These are phyloP conservation scores for Pisolithus orientalis DNA, from an alignment of 768 basidiomycete species.

Conservation along the genomic window DNA sequence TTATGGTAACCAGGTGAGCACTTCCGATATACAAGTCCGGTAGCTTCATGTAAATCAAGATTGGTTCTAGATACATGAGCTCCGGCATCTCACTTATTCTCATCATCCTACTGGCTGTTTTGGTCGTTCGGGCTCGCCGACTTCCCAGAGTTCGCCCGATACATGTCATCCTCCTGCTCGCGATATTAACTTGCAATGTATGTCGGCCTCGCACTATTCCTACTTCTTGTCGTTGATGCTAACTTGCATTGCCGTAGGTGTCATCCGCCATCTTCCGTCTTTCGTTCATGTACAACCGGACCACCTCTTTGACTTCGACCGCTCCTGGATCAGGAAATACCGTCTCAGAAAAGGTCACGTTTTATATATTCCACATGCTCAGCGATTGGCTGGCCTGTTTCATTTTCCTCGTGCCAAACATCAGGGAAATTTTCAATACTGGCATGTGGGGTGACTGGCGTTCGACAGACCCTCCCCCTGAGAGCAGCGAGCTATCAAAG, in stretches of 20 bases:
- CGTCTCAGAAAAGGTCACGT: slow-evolving; percentile 29
- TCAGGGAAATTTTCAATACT: slow-evolving; percentile 22
- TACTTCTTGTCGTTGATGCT: neutral
- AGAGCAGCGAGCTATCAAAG: neutral
- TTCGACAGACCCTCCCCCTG: slow-evolving; percentile 1
- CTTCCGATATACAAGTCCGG: too few species aligned
- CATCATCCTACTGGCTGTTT: slow-evolving; percentile 12
- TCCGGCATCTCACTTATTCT: slow-evolving; percentile 17
- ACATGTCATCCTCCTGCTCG: slow-evolving; percentile 14
- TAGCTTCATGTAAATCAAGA: too few species aligned
- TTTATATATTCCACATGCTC: slow-evolving; percentile 41
- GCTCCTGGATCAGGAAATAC: slow-evolving; percentile 30
- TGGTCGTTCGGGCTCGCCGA: slow-evolving; percentile 20
- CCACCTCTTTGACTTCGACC: slow-evolving; percentile 27
- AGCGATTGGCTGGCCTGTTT: slow-evolving; percentile 36
- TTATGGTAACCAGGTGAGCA: slow-evolving; percentile 10
- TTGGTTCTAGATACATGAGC: slow-evolving; percentile 23
- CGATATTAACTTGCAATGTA: slow-evolving; percentile 25
- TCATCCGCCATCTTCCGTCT: slow-evolving; percentile 36
- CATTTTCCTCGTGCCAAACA: slow-evolving; percentile 27
- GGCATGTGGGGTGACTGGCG: slow-evolving; percentile 20
- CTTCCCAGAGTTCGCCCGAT: slow-evolving; percentile 24
- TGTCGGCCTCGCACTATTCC: slow-evolving; percentile 6
- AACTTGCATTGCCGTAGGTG: slow-evolving; percentile 1
- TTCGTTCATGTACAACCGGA: slow-evolving; percentile 30